A percentile compares a stretch with the other conserved stretches of the same genome.
These are phyloP conservation scores for Dendrobium chrysotoxum DNA, from an alignment of 106 monocot genomes.

Conservation along the genomic window DNA sequence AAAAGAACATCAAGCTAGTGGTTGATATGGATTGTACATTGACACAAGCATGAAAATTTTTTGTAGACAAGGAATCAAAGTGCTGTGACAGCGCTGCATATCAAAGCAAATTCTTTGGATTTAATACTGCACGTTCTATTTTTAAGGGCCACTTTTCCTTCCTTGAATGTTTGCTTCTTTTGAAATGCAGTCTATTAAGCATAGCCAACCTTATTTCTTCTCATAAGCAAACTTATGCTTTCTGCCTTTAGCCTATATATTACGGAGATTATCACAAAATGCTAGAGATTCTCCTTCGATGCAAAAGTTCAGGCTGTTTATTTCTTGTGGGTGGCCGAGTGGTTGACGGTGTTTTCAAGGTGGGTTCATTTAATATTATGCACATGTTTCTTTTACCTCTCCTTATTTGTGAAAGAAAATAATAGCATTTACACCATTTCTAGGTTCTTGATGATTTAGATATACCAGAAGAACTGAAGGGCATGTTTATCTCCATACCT, in stretches of 20 bases:
- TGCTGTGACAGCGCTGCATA: too few relatives aligned
- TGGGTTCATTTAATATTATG: constrained; percentile 10
- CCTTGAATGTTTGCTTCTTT: too few relatives aligned
- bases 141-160: too few relatives aligned
- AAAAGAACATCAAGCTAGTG: too few relatives aligned
- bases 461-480: constrained; percentile 64
- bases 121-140: too few relatives aligned
- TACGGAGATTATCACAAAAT: constrained; percentile 56
- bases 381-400: not conserved
- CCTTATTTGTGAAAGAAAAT: not conserved
- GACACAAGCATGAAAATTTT: too few relatives aligned
- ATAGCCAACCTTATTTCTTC: not conserved
- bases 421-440: not conserved
- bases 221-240: not conserved
- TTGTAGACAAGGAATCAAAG: too few relatives aligned
- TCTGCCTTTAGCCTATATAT: constrained; percentile 59
- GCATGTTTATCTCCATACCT: constrained; percentile 86
- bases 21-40: too few relatives aligned
- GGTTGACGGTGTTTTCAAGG: constrained; percentile 92
- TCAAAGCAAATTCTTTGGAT: too few relatives aligned
- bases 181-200: not conserved
- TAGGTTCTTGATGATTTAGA: constrained; percentile 90
- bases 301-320: constrained; percentile 57
- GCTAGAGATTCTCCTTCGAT: constrained; percentile 60
- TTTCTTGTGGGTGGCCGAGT: constrained; percentile 86